Evolutionary conservation across 495 filamentous ascomycete species (phyloP), one percentile per base, ranked within the genome.

Genomic region (Viridothelium virens): DNA sequence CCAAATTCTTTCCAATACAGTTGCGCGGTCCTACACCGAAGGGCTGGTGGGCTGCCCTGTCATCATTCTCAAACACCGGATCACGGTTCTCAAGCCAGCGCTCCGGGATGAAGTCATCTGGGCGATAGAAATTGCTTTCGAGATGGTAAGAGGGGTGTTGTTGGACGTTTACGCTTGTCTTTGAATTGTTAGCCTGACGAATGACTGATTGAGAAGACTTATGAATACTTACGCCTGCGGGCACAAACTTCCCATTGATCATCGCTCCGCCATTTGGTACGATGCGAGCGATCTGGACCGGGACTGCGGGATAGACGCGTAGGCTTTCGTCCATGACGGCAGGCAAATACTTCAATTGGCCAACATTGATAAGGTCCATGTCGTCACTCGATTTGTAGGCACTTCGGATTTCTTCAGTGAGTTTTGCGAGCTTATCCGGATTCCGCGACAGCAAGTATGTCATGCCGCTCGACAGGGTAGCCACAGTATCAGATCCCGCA

Each of bases 281-380:
- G 18, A 74, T 41, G 3, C 87, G 75, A 6, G 82, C 80, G 0
- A 84, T 64, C 3, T 80, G 79, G 0, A 76, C 69, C 0, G 85
- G 78, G 1, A 80, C 79, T 0, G 86, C 82, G 25, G 86, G 85
- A 64, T 82, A 83, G 10, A 87, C 68, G 3, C 87, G 79, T 4
- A 89, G 74, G 0, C 76, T 75, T 70, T 90, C 86, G 11, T 82
- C 76, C n/a, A 89, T 73, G 12, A 83, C 77, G 1, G 86, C 87
- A 50, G 79, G 76, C 68, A 88, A 77, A 69, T 86, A 88, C 1
- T 72, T 72, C 0, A 86, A 74, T 1, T 76, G 70, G 10, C 73
- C 70, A 9, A 80, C 75, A 3, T 68, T 73, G 2, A 68, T 67
- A 59, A 82, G 72, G 2, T 73, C 79, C 61, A 88, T 88, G 1